Evolutionary conservation across 2,329 filamentous ascomycete species (phyloP).

Genomic region (Alternaria ethzedia): DNA sequence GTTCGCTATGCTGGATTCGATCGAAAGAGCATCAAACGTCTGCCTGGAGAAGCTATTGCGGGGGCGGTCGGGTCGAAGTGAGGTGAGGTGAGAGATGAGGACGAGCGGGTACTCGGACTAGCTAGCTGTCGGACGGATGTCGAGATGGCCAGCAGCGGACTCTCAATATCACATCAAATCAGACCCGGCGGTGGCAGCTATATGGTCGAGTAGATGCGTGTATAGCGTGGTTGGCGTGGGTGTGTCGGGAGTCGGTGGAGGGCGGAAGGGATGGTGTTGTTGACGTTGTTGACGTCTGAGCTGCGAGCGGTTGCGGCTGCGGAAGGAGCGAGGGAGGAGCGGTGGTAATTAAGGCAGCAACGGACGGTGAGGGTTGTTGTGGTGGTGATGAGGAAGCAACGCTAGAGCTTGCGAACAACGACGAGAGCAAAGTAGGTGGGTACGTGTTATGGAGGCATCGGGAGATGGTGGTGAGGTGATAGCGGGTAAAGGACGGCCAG

Average conservation of each 20-base stretch:
- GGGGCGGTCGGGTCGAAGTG: conserved; percentile 15
- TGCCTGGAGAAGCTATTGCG: conserved; percentile 25
- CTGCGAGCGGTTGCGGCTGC: conserved; percentile 29
- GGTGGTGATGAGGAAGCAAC: conserved; percentile 16
- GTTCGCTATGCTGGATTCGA: conserved; percentile 29
- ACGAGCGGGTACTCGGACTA: conserved; percentile 19
- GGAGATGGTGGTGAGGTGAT: conserved; percentile 32
- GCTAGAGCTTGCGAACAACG: conserved; percentile 38
- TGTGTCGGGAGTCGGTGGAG: conserved; percentile 22
- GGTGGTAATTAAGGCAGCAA: conserved; percentile 27
- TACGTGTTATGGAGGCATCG: conserved; percentile 40
- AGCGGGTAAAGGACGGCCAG: conserved; percentile 26
- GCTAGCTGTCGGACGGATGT: conserved; percentile 27
- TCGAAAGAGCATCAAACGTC: conserved; percentile 34
- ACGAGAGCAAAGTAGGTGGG: conserved; percentile 27
- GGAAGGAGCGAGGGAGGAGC: conserved; percentile 40
- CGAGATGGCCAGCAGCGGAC: conserved; percentile 36
- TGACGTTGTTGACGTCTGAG: conserved; percentile 28
- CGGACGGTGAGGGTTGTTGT: conserved; percentile 6
- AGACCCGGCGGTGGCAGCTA: conserved; percentile 26
- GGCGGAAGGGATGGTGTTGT: conserved; percentile 12
- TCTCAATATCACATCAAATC: conserved; percentile 44
- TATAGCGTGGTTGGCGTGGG: conserved; percentile 31
- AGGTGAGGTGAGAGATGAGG: conserved; percentile 22
- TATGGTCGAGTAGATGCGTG: conserved; percentile 43